Evolutionary conservation across 2,329 filamentous ascomycete genomes (phyloP).

Genomic region (Salinomyces thailandicus): DNA sequence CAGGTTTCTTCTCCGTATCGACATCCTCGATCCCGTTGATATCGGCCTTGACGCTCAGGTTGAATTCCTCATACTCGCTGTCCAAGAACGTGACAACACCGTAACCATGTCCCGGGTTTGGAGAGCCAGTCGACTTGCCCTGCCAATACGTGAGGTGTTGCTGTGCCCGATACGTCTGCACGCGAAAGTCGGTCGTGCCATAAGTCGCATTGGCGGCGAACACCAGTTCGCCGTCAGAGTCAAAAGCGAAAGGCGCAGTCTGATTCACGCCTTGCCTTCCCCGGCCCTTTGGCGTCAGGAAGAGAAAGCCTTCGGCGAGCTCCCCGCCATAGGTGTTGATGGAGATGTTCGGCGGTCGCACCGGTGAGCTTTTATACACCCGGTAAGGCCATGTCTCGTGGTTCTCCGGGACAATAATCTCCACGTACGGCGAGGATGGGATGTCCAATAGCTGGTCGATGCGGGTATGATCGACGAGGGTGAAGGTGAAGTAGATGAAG

Average conservation of each 20-base stretch:
- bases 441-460: not conserved
- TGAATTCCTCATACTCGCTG: constrained; percentile 7
- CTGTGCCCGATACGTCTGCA: constrained; percentile 9
- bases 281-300: constrained; percentile 9
- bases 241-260: constrained; percentile 11
- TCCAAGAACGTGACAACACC: constrained; percentile 13
- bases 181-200: constrained; percentile 11
- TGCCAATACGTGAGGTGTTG: constrained; percentile 11
- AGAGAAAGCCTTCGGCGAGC: constrained; percentile 10
- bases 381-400: constrained; percentile 6
- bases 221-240: constrained; percentile 10
- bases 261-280: constrained; percentile 6
- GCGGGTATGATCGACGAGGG: not conserved
- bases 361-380: constrained; percentile 7
- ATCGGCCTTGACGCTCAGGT: not conserved
- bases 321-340: constrained; percentile 6
- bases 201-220: constrained; percentile 6
- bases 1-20: not conserved
- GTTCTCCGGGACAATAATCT: not conserved
- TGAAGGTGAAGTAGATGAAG: not conserved
- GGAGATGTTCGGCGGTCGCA: constrained; percentile 7
- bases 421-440: not conserved
- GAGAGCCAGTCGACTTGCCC: constrained; percentile 9
- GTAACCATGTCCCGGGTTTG: constrained; percentile 15
- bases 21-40: not conserved